Percentiles rank a stretch among this genome's conserved stretches.
Evolutionary conservation across 257 asterid species (phyloP).

Genomic region (Apocynum venetum): DNA sequence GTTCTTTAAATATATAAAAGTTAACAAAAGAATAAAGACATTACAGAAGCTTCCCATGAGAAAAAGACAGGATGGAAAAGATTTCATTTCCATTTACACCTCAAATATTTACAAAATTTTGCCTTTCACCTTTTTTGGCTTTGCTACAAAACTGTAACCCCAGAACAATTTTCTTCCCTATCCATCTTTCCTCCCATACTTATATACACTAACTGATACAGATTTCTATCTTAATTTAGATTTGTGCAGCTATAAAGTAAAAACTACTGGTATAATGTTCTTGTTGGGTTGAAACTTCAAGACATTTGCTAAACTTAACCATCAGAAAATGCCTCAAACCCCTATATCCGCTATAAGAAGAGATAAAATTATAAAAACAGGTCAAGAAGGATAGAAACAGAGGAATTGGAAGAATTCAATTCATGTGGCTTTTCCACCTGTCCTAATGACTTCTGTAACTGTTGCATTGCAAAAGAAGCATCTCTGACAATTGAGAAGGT

Average conservation of each 20-base stretch:
- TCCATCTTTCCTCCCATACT: slow-evolving; percentile 16
- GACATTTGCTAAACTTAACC: background rate
- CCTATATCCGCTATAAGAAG: background rate
- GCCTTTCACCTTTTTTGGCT: slow-evolving; percentile 27
- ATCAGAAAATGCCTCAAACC: background rate
- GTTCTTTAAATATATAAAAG: too few species aligned
- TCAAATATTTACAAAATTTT: slow-evolving; percentile 54
- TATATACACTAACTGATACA: slow-evolving; percentile 25
- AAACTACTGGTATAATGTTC: slow-evolving; percentile 12
- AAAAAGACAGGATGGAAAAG: background rate
- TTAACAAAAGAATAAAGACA: too few species aligned
- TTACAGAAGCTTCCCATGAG: background rate
- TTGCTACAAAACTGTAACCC: slow-evolving; percentile 51
- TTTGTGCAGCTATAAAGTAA: slow-evolving; percentile 12
- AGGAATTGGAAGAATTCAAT: background rate
- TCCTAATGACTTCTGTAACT: slow-evolving; percentile 47
- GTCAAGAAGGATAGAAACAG: background rate
- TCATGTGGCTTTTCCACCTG: slow-evolving; percentile 25
- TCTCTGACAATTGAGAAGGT: slow-evolving; percentile 79
- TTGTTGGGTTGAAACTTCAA: background rate
- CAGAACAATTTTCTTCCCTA: slow-evolving; percentile 11
- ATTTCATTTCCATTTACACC: slow-evolving; percentile 32
- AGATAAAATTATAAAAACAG: background rate
- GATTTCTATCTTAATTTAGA: slow-evolving; percentile 8
- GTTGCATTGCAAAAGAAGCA: slow-evolving; percentile 90